Conservation (phyloP, 73 alveolate species). For the Stentor roeselii region DNA sequence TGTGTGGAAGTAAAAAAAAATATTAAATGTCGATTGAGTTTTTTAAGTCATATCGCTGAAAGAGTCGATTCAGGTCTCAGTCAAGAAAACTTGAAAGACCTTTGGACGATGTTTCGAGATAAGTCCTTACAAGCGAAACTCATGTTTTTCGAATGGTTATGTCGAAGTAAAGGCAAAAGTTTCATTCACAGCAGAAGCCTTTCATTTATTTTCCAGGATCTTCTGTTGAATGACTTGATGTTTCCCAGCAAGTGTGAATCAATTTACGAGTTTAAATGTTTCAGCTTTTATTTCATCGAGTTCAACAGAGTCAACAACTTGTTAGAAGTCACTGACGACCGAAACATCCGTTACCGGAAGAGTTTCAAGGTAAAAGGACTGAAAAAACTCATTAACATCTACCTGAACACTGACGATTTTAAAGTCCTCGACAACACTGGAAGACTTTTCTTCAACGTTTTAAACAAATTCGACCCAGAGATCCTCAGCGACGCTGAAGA, state of each 20-base stretch:
- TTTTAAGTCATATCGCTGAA: not conserved
- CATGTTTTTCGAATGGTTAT: not conserved
- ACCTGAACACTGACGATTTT: not conserved
- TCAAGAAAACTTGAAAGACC: not conserved
- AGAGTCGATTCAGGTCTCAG: not conserved
- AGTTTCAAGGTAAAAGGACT: not conserved
- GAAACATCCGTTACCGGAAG: not conserved
- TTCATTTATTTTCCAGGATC: no score
- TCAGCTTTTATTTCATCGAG: not conserved
- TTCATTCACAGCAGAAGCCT: no score
- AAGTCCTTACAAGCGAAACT: not conserved
- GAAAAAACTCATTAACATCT: not conserved
- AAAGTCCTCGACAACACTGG: not conserved
- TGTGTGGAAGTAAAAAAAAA: not conserved
- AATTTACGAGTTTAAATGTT: not conserved
- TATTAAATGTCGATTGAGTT: not conserved
- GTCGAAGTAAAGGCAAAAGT: no score
- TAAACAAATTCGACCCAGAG: not conserved
- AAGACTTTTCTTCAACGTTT: not conserved
- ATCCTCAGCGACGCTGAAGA: not conserved
- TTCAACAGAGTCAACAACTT: not conserved
- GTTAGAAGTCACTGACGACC: not conserved
- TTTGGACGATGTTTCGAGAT: not conserved
- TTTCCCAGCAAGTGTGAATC: not conserved
- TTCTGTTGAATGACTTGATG: not conserved